Percentiles rank a stretch among this genome's conserved stretches.
Conservation (phyloP, 2,329 filamentous ascomycete species). For the Botrytis tulipae region DNA sequence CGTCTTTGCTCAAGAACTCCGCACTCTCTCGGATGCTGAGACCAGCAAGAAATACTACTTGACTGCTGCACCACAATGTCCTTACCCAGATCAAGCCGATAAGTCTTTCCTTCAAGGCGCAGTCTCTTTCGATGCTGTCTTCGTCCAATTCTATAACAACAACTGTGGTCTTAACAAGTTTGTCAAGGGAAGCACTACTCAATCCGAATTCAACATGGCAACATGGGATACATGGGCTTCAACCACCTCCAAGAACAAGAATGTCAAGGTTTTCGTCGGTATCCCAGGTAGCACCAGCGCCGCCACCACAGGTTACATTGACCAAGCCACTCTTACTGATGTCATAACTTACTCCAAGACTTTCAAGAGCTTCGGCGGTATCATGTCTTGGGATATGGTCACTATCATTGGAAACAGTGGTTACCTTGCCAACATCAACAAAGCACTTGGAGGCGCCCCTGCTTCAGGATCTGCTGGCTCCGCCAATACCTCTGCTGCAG, state of each 20-base stretch:
- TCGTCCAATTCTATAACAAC: slow-evolving; percentile 45
- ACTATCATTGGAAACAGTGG: slow-evolving; percentile 45
- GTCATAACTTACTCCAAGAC: slow-evolving; percentile 52
- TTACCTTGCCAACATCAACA: slow-evolving; percentile 9
- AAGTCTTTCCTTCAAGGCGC: slow-evolving; percentile 53
- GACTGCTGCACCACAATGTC: slow-evolving; percentile 65
- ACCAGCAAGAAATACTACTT: slow-evolving; percentile 53
- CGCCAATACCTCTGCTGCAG: slow-evolving; percentile 9
- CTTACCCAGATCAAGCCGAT: slow-evolving; percentile 59
- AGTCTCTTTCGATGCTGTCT: slow-evolving; percentile 44
- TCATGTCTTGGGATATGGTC: slow-evolving; percentile 68
- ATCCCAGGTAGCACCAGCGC: slow-evolving; percentile 48
- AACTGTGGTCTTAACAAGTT: slow-evolving; percentile 55
- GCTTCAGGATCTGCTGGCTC: slow-evolving; percentile 10
- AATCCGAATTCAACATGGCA: slow-evolving; percentile 57
- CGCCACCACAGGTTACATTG: slow-evolving; percentile 54
- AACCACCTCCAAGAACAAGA: slow-evolving; percentile 52
- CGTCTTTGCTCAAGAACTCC: slow-evolving; percentile 30
- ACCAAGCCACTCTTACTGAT: slow-evolving; percentile 44
- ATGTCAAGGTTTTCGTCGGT: slow-evolving; percentile 59
- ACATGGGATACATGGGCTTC: slow-evolving; percentile 64
- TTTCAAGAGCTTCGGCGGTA: slow-evolving; percentile 60
- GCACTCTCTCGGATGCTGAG: slow-evolving; percentile 50
- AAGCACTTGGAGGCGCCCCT: slow-evolving; percentile 16
- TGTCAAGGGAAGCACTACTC: slow-evolving; percentile 41